These are phyloP conservation scores for Peribolospora baueri DNA, from an alignment of 768 basidiomycete genomes.

Conservation along the genomic window DNA sequence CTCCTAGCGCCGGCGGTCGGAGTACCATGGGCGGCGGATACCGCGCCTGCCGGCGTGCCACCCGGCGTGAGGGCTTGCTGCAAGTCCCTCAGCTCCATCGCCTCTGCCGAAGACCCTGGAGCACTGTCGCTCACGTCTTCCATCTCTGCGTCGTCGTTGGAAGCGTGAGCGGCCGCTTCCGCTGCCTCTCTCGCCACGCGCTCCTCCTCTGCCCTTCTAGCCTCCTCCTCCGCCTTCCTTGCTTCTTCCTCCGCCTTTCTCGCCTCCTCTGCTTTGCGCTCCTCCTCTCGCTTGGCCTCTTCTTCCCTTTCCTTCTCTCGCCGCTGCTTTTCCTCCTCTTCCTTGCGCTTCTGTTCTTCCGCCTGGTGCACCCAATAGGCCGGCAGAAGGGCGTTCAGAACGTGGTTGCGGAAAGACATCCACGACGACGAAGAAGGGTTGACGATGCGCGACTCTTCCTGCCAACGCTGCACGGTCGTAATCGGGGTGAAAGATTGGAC, in stretches of 20 bases:
- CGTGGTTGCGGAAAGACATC: constrained; percentile 13
- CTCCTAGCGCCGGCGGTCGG: neutral
- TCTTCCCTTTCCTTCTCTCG: constrained; percentile 1
- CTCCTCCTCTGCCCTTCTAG: constrained; percentile 6
- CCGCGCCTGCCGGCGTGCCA: neutral
- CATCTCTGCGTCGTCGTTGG: neutral
- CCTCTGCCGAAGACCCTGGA: neutral
- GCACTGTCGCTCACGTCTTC: neutral
- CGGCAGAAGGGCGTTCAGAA: constrained; percentile 21
- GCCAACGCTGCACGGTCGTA: constrained; percentile 21
- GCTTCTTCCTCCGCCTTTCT: constrained; percentile 23
- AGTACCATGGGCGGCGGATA: neutral
- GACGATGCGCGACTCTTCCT: constrained; percentile 19
- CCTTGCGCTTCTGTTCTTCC: constrained; percentile 5
- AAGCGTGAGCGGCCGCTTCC: neutral
- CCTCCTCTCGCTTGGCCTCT: constrained; percentile 15
- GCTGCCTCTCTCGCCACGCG: constrained; percentile 1
- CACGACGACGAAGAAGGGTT: constrained; percentile 2
- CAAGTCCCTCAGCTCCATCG: neutral
- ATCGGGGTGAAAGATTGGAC: constrained; percentile 14
- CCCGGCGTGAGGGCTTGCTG: neutral
- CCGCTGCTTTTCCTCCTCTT: neutral
- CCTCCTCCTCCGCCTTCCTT: constrained; percentile 5
- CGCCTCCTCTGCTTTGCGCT: constrained; percentile 23
- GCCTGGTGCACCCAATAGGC: constrained; percentile 14